Evolutionary conservation across 2,329 filamentous ascomycete species (phyloP), one percentile per base, ranked within the genome.

Genomic region (Chaetomiaceae sp.): DNA sequence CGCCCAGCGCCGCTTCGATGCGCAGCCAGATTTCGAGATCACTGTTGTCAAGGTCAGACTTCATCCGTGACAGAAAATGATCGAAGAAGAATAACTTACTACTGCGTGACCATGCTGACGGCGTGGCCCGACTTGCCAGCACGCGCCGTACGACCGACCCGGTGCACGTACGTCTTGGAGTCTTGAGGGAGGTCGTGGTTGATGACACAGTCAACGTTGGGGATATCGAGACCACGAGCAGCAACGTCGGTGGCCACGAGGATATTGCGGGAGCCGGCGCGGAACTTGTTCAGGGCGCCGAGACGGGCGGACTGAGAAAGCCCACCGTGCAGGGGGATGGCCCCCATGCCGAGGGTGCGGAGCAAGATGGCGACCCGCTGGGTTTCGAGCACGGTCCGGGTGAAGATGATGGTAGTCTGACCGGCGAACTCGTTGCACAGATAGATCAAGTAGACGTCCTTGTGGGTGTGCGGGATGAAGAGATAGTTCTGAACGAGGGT

Each of bases 221-320:
- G 90, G 41, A 96, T 95, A 73, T 96, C 91, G 6, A 96, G 76
- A 76, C 91, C 92, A 66, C 91, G 84, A 1, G 91, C 88, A 1
- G 91, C 91, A n/a, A 96, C 89, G 66, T 96, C 91, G 0, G 91
- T 96, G 10, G 90, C 90, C 3, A 96, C 87, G 4, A 99, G 79
- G 34, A 99, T 92, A 58, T 95, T 83, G 37, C 90, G 78, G n/a
- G 79, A 81, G 7, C 85, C 83, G 3, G 86, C 76, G 48, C 86
- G 84, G 76, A 99, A 97, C 66, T 97, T 97, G 66, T 87, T 88
- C 8, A 99, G 75, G 0, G 93, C 88, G 6, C 89, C 91, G 1
- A 97, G 73, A 59, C 93, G 89, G 14, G 88, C 79, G 1, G 87
- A 88, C 67, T 99, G 93, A 1, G 84, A 90, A 44, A 99, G 80